These are phyloP conservation scores for Ceratobasidium sp. DNA, from an alignment of 1,284 basidiomycete genomes.

Conservation along the genomic window DNA sequence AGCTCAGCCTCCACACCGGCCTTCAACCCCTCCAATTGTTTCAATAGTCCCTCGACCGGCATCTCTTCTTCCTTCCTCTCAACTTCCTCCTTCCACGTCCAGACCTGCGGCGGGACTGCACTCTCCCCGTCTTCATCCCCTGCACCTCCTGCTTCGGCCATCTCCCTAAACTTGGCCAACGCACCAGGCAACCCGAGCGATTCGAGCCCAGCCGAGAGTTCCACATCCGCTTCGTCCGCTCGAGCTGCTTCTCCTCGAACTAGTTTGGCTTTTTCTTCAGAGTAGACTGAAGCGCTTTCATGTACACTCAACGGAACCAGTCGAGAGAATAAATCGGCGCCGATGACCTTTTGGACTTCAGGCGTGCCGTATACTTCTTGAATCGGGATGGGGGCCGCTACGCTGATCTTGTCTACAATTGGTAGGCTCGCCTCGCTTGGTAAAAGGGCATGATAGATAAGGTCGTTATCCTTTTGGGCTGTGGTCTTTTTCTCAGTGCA, in stretches of 20 bases:
- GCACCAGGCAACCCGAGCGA: constrained; percentile 85
- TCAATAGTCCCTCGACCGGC: constrained; percentile 74
- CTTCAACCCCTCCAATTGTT: constrained; percentile 75
- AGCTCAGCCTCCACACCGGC: constrained; percentile 73
- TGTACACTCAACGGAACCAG: constrained; percentile 96
- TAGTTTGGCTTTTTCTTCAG: constrained; percentile 98
- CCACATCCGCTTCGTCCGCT: constrained; percentile 85
- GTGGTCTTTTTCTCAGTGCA: constrained; percentile 83
- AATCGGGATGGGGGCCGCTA: constrained; percentile 88
- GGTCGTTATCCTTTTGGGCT: constrained; percentile 92
- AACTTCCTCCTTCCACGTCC: constrained; percentile 85
- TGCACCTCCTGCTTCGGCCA: constrained; percentile 70
- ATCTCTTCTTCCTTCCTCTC: constrained; percentile 74
- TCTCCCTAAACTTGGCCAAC: constrained; percentile 80
- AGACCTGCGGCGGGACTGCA: constrained; percentile 77
- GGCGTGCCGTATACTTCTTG: constrained; percentile 94
- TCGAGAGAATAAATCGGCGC: constrained; percentile 89
- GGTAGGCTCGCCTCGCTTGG: constrained; percentile 87
- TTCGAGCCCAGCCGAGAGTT: constrained; percentile 85
- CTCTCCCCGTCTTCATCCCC: constrained; percentile 65
- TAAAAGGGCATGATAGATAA: constrained; percentile 97
- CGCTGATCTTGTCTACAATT: constrained; percentile 81
- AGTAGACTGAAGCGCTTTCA: constrained; percentile 96
- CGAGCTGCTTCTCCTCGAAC: constrained; percentile 91
- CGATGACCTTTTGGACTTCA: constrained; percentile 96